Conservation (phyloP, 176 grass and related monocot species). For the Leersia perrieri region DNA sequence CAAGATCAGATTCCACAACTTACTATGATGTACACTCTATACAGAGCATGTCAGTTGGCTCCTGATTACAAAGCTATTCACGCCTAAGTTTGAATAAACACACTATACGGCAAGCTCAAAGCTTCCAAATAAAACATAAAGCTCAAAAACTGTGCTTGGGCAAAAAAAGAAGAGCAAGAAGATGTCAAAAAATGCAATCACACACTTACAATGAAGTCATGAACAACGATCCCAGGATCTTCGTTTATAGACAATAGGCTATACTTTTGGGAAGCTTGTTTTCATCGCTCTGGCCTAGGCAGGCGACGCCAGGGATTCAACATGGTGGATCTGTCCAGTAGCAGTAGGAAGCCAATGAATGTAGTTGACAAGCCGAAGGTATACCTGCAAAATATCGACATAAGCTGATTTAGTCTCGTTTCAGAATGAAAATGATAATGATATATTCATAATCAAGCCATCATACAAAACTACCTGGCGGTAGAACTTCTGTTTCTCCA, state of each 20-base stretch:
- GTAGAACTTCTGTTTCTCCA: conserved; percentile 42
- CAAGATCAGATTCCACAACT: conserved; percentile 18
- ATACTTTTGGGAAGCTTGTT: background rate
- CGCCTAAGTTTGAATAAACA: conserved; percentile 46
- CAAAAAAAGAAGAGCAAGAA: background rate
- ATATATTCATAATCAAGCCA: conserved; percentile 11
- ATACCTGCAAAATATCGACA: conserved; percentile 36
- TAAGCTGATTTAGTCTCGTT: conserved; percentile 30
- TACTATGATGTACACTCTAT: conserved; percentile 23
- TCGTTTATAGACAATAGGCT: conserved; percentile 27
- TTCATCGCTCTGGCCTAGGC: conserved; percentile 39
- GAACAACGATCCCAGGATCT: background rate
- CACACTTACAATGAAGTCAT: background rate
- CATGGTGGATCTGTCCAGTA: conserved; percentile 41
- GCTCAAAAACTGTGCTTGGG: conserved; percentile 16
- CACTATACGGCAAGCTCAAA: conserved; percentile 40
- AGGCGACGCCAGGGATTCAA: conserved; percentile 41
- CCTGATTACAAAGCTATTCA: conserved; percentile 44
- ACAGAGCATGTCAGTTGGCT: conserved; percentile 32
- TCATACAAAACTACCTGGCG: conserved; percentile 29
- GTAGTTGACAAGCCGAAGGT: conserved; percentile 53
- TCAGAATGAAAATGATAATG: conserved; percentile 21
- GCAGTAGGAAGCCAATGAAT: conserved; percentile 45
- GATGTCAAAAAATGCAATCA: conserved; percentile 37
- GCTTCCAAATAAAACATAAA: conserved; percentile 37